A percentile compares a stretch with the other conserved stretches of the same genome.
Conservation (phyloP, 768 basidiomycete genomes). For the Crucibulum laeve region DNA sequence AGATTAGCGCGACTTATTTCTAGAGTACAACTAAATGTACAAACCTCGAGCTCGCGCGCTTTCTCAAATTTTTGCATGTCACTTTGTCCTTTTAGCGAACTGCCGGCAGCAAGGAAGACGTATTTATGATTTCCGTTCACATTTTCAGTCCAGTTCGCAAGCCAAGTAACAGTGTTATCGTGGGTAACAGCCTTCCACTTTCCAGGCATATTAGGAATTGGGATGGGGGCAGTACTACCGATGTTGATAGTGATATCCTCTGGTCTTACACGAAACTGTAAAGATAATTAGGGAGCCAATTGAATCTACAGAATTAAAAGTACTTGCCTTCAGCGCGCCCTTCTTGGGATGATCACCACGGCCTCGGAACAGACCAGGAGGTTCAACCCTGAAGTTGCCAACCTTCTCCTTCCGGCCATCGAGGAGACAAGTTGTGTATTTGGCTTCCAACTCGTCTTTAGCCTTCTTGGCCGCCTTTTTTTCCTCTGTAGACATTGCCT, state of each 20-base stretch:
- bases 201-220: constrained; percentile 88
- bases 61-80: constrained; percentile 99
- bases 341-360: constrained; percentile 99
- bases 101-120: constrained; percentile 96
- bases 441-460: constrained; percentile 80
- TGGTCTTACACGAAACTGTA: constrained; percentile 79
- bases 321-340: constrained; percentile 82
- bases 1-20: not conserved
- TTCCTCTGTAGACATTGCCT: constrained; percentile 75
- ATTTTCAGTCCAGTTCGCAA: constrained; percentile 99
- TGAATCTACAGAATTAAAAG: not conserved
- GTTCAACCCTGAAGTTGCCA: constrained; percentile 97
- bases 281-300: constrained; percentile 2
- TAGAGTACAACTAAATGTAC: not conserved
- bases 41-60: constrained; percentile 90
- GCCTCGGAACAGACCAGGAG: constrained; percentile 96
- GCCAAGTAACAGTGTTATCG: constrained; percentile 97
- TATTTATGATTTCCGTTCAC: constrained; percentile 95
- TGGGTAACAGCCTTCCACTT: constrained; percentile 86
- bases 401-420: constrained; percentile 98
- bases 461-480: constrained; percentile 89
- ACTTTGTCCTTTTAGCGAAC: constrained; percentile 96
- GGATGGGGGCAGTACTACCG: constrained; percentile 66
- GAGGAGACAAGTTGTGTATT: constrained; percentile 81
- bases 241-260: constrained; percentile 98